Percentiles rank a stretch among this genome's conserved stretches.
phyloP scores from a whole-genome alignment of 495 filamentous ascomycete genomes.

The Thozetella sp. region DNA sequence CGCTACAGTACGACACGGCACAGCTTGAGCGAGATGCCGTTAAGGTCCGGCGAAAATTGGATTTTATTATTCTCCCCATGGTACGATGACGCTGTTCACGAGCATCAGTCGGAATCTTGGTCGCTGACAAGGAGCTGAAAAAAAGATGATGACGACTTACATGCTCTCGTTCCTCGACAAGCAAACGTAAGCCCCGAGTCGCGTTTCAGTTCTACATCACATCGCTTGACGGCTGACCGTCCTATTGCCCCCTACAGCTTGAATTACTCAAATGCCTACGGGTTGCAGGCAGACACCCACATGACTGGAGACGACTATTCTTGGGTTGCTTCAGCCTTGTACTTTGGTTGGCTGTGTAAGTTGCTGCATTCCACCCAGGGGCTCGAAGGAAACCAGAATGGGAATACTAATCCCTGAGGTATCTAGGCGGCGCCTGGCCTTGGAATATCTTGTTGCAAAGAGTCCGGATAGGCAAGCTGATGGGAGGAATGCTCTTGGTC shows the following conservation, averaged over 20 bases:
- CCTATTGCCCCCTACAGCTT: conserved; percentile 7
- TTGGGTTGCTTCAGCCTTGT: conserved; percentile 31
- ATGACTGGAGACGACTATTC: conserved; percentile 31
- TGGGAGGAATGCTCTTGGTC: conserved; percentile 28
- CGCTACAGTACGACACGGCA: conserved; percentile 27
- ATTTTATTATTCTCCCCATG: conserved; percentile 29
- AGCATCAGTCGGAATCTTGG: background rate
- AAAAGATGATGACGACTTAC: conserved; percentile 31
- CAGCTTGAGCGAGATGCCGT: conserved; percentile 27
- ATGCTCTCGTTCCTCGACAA: conserved; percentile 32
- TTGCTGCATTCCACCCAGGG: background rate
- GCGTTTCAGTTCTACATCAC: conserved; percentile 7
- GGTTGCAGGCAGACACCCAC: conserved; percentile 27
- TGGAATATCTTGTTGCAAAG: conserved; percentile 32
- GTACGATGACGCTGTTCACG: conserved; percentile 13
- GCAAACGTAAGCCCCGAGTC: conserved; percentile 25
- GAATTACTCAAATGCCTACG: conserved; percentile 28
- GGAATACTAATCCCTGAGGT: conserved; percentile 1
- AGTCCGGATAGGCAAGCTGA: conserved; percentile 27
- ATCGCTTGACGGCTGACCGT: background rate
- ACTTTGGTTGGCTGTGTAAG: conserved; percentile 32
- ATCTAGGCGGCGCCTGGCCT: conserved; percentile 25
- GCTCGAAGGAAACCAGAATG: background rate
- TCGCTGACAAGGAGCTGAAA: conserved; percentile 11
- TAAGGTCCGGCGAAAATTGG: conserved; percentile 24